A percentile compares a stretch with the other conserved stretches of the same genome.
phyloP scores from a whole-genome alignment of 2,329 filamentous ascomycete genomes.

The Pezicula neosporulosa region DNA sequence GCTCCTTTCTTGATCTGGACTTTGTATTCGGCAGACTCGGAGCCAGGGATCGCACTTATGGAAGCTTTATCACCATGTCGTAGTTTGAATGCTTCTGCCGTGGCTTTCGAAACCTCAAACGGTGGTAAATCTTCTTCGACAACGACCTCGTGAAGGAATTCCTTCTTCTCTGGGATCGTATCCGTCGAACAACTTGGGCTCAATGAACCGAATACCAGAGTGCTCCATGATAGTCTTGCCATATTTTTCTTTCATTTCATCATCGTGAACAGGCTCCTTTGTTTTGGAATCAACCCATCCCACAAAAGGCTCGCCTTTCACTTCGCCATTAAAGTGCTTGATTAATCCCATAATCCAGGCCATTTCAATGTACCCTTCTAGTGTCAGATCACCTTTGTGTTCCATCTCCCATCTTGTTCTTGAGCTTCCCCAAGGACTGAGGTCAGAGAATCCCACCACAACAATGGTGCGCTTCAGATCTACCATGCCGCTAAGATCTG shows the following conservation, averaged over 20 bases:
- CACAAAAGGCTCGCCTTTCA: constrained; percentile 75
- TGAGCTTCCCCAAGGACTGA: constrained; percentile 95
- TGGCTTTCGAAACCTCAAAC: constrained; percentile 93
- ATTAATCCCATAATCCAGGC: constrained; percentile 99
- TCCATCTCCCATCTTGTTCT: constrained; percentile 99
- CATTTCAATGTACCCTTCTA: constrained; percentile 97
- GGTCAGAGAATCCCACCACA: constrained; percentile 81
- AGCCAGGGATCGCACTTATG: constrained; percentile 70
- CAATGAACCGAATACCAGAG: constrained; percentile 91
- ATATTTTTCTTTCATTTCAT: constrained; percentile 93
- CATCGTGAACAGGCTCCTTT: constrained; percentile 89
- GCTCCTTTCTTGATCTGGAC: constrained; percentile 92
- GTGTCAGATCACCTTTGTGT: constrained; percentile 86
- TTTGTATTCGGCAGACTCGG: constrained; percentile 85
- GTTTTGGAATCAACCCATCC: constrained; percentile 94
- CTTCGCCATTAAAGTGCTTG: constrained; percentile 94
- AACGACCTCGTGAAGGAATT: constrained; percentile 91
- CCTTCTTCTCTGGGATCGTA: constrained; percentile 98
- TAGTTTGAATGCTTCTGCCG: constrained; percentile 90
- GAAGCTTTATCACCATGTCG: constrained; percentile 88
- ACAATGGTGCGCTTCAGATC: constrained; percentile 9
- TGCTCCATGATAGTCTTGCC: constrained; percentile 93
- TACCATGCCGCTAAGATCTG: constrained; percentile 77
- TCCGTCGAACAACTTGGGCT: constrained; percentile 85
- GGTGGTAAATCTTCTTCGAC: constrained; percentile 94